Evolutionary conservation across 169 alveolate genomes (phyloP), one percentile per base, ranked within the genome.

Genomic region (Eimeria necatrix): DNA sequence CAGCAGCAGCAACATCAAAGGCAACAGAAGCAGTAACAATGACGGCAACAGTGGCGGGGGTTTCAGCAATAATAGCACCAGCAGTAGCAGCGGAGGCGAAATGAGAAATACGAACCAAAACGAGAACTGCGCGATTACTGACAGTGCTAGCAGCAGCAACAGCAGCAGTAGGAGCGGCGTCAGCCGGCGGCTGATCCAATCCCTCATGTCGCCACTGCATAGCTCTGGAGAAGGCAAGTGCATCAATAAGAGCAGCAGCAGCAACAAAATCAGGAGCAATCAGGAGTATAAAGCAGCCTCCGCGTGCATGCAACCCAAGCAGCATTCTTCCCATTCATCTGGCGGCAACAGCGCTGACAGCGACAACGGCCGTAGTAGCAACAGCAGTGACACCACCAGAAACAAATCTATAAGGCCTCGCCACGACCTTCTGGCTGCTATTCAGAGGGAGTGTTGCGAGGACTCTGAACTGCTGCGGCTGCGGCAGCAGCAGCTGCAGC

Each of bases 361-460:
- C 52, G 20, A 9, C 83, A 73, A 10, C 87, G 48, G 59, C 87
- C 20, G 68, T 18, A 41, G 68, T 60, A 76, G 64, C 68, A 76
- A 14, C 64, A 76, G 87, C 87, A 12, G 87, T 60, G 46, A 20
- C 87, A 18, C 61, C 87, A 76, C 49, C 87, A 76, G 59, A 20
- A 76, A 22, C 41, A 48, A 12, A 20, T 16, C 4, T 10, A 41
- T 49, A 20, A 3, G 59, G 59, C 87, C 87, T 22, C 59, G 68
- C 20, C 68, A 26, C 22, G 61, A 76, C 16, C 59, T 76, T 5
- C 24, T 76, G 14, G 87, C 59, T 46, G 87, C 87, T n/a, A 76
- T 76, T 46, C 87, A 46, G 41, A 41, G 61, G 49, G 87, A 76
- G 46, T 76, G 87, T 60, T 16, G n/a, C 32, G 87, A 76, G 14